Conservation (phyloP, 2,329 filamentous ascomycete species). For the Alternaria incomplexa region DNA sequence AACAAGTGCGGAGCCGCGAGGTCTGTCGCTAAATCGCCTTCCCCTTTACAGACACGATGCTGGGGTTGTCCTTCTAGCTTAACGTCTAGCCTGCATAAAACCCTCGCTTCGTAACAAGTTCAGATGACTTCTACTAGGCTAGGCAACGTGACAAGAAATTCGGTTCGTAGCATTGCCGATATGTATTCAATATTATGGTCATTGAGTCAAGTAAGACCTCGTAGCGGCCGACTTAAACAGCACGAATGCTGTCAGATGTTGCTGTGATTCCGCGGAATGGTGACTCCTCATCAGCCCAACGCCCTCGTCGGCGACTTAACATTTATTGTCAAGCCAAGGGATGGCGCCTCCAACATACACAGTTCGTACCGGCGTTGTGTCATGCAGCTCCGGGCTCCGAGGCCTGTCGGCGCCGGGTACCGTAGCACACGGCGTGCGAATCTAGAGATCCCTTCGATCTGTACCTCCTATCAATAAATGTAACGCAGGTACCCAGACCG, state of each 20-base stretch:
- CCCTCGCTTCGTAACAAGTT: background rate
- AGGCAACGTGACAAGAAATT: background rate
- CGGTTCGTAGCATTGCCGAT: background rate
- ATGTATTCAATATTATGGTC: background rate
- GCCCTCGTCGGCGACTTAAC: background rate
- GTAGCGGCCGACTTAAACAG: background rate
- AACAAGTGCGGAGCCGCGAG: constrained; percentile 3
- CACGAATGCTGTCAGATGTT: background rate
- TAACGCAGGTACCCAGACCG: background rate
- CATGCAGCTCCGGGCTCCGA: background rate
- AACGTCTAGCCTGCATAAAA: constrained; percentile 12
- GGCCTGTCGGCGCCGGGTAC: background rate
- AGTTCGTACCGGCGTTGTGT: background rate
- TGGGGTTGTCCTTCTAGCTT: constrained; percentile 3
- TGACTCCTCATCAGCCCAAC: background rate
- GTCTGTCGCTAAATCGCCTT: background rate
- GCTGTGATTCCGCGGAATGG: background rate
- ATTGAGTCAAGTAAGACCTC: background rate
- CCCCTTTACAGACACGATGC: background rate
- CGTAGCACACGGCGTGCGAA: background rate
- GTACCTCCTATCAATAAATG: constrained; percentile 1
- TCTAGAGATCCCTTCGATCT: background rate
- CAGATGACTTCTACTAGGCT: background rate
- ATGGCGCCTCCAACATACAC: background rate
- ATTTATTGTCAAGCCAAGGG: background rate